A percentile compares a stretch with the other conserved stretches of the same genome.
Evolutionary conservation across 2,329 filamentous ascomycete species (phyloP).

Genomic region (Pleurostoma richardsiae): DNA sequence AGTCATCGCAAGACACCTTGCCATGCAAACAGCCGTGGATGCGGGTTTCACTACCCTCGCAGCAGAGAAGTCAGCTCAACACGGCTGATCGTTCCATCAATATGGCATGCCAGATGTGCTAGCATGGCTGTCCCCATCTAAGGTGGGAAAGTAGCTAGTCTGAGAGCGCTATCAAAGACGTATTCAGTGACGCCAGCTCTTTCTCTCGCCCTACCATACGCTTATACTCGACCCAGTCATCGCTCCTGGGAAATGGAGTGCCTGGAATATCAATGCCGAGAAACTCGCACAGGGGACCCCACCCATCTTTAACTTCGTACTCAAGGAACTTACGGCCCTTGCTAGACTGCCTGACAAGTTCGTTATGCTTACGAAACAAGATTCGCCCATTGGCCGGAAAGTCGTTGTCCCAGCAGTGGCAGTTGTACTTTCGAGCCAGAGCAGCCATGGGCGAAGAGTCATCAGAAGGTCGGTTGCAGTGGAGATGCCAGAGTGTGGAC

Average conservation of each 20-base stretch:
- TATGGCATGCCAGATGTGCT: too few species aligned
- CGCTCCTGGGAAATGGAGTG: slow-evolving; percentile 17
- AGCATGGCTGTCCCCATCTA: too few species aligned
- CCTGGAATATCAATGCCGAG: slow-evolving; percentile 15
- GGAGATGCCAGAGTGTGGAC: slow-evolving; percentile 18
- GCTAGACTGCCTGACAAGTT: slow-evolving; percentile 10
- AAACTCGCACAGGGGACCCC: slow-evolving; percentile 20
- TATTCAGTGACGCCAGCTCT: too few species aligned
- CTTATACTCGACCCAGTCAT: slow-evolving; percentile 23
- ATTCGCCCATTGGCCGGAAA: slow-evolving; percentile 14
- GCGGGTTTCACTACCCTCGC: too few species aligned
- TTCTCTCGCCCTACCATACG: slow-evolving; percentile 13
- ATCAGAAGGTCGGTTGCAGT: slow-evolving; percentile 7
- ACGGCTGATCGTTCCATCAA: too few species aligned
- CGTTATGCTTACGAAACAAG: slow-evolving; percentile 19
- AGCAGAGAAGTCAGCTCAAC: too few species aligned
- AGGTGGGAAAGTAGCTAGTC: too few species aligned
- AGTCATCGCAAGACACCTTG: too few species aligned
- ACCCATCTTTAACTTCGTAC: slow-evolving; percentile 17
- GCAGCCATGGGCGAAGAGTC: slow-evolving; percentile 15
- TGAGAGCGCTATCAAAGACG: too few species aligned
- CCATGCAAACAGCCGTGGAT: too few species aligned
- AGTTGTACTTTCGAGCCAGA: slow-evolving; percentile 17
- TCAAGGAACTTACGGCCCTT: slow-evolving; percentile 17
- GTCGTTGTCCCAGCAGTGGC: slow-evolving; percentile 20